A percentile compares a stretch with the other conserved stretches of the same genome.
phyloP scores from a whole-genome alignment of 164 flowering plant species.

The Kingdonia uniflora region DNA sequence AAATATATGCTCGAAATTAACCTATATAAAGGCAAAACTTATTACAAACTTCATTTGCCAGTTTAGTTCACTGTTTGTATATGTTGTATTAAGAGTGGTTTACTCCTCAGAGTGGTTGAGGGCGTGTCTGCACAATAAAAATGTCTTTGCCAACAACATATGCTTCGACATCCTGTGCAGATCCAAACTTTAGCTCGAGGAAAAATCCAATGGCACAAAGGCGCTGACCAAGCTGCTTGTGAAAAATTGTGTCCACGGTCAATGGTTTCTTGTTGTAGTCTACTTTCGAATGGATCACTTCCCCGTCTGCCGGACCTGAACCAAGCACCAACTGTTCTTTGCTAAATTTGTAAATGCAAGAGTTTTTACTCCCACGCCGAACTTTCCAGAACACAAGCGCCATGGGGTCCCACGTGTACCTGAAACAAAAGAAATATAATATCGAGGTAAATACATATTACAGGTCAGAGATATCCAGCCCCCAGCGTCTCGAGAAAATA shows the following conservation, averaged over 20 bases:
- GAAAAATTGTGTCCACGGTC: slow-evolving; percentile 49
- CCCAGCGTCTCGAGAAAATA: no score
- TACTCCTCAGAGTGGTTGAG: slow-evolving; percentile 36
- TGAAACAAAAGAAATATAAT: no score
- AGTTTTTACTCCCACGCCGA: slow-evolving; percentile 57
- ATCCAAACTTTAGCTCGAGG: slow-evolving; percentile 71
- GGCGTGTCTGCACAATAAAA: slow-evolving; percentile 73
- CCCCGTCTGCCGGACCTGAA: slow-evolving; percentile 68
- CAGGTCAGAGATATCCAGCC: no score
- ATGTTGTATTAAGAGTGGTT: no score
- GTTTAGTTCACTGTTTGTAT: no score
- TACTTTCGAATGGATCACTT: slow-evolving; percentile 50
- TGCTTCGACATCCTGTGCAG: slow-evolving; percentile 92
- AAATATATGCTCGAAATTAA: no score
- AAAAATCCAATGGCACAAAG: slow-evolving; percentile 69
- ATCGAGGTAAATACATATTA: no score
- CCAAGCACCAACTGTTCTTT: slow-evolving; percentile 54
- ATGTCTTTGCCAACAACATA: slow-evolving; percentile 71
- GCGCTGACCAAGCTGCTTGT: slow-evolving; percentile 61
- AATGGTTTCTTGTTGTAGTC: slow-evolving; percentile 85
- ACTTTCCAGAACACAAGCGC: slow-evolving; percentile 68
- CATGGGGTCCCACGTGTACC: slow-evolving; percentile 95
- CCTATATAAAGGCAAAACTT: no score
- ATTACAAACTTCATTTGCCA: no score
- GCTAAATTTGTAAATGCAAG: slow-evolving; percentile 89